These are phyloP conservation scores for Trypanosoma grayi DNA, from an alignment of 208 protist species.

Conservation along the genomic window DNA sequence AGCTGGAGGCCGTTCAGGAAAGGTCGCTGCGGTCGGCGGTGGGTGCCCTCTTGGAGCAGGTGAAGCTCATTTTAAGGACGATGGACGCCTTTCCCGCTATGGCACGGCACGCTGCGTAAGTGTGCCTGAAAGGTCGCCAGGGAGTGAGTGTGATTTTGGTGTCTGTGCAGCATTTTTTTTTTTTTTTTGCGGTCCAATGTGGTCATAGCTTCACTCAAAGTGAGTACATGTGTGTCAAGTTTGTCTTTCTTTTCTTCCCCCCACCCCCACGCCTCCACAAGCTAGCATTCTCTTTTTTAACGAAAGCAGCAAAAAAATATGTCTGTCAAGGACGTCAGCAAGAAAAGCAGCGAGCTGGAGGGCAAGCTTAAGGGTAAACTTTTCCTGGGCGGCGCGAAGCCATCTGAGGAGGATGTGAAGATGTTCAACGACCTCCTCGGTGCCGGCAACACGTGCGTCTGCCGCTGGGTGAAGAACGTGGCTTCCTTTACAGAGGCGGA, in stretches of 20 bases:
- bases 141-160: neutral
- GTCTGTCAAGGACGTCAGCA: constrained; percentile 57
- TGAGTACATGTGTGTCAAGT: neutral
- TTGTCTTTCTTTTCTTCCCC: constrained; percentile 8
- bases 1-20: constrained; percentile 24
- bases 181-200: neutral
- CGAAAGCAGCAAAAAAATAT: constrained; percentile 19
- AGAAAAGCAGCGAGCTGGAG: constrained; percentile 55
- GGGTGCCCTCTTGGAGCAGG: constrained; percentile 46
- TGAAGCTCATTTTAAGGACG: constrained; percentile 51
- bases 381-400: constrained; percentile 69
- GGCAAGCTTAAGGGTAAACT: constrained; percentile 52
- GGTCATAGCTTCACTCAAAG: constrained; percentile 5
- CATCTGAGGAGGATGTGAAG: constrained; percentile 65
- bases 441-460: constrained; percentile 39
- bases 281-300: neutral
- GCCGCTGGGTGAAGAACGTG: constrained; percentile 78
- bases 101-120: constrained; percentile 1
- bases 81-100: constrained; percentile 39
- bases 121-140: too few species aligned
- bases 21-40: constrained; percentile 41
- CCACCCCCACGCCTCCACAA: neutral
- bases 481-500: constrained; percentile 56
- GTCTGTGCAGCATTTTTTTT: neutral
- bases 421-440: constrained; percentile 71